Evolutionary conservation across 208 protist species (phyloP), one percentile per base, ranked within the genome.

Genomic region (Trypanosoma conorhini): DNA sequence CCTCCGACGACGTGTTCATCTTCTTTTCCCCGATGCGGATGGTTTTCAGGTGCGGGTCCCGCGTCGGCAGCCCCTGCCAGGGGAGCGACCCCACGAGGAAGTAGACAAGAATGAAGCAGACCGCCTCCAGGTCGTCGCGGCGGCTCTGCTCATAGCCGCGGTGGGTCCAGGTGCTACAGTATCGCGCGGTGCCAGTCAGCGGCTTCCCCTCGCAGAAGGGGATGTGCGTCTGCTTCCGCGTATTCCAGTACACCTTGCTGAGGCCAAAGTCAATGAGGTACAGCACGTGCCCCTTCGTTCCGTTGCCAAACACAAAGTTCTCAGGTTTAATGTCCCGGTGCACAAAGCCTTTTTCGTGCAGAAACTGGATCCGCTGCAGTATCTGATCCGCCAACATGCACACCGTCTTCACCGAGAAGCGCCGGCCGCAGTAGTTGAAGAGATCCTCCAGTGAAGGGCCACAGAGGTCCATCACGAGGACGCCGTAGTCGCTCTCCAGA

Each of bases 341-440:
- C 35, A 94, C 67, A 69, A 97, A 91, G 52, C 89, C 88, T 30
- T 81, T 82, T 8, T 80, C 79, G 67, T 96, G 92, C 19, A 97
- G 72, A 78, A 91, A 95, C 73, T 96, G 82, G 42, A 97, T 84
- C 13, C 92, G 88, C 12, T 84, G 75, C 13, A 97, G 67, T 70
- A 99, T 94, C 83, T 99, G 99, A 59, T 99, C 98, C 1, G 97
- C 99, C 0, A 99, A 69, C 98, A 99, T 99, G n/a, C 99, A 87
- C n/a, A 99, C 96, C 26, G 99, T 99, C 86, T 99, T 99, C 28
- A 99, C 66, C 5, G 93, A 98, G 74, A 99, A 99, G 58, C 88
- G 85, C 44, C 89, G 81, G 67, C 91, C 83, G 56, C 90, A 96
- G 82, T 97, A 97, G 69, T 93, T 96, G 70, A 98, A 96, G 19